These are phyloP conservation scores for Hypomyces rosellus DNA, from an alignment of 2,329 filamentous ascomycete genomes.

Conservation along the genomic window DNA sequence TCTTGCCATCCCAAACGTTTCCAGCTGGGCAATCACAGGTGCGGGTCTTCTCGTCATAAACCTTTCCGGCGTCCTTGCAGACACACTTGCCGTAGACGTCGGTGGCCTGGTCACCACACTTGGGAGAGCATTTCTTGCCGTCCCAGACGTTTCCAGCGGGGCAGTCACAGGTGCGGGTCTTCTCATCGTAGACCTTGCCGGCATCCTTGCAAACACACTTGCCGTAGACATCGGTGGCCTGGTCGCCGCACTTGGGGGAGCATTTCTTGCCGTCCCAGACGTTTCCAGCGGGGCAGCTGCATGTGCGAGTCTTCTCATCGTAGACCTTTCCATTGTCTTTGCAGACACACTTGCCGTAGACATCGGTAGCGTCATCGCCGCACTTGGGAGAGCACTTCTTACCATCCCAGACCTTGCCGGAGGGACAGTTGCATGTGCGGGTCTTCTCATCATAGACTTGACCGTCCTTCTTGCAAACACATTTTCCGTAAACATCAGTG, in stretches of 20 bases:
- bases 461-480: constrained; percentile 1
- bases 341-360: not conserved
- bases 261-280: not conserved
- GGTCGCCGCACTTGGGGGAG: constrained; percentile 2
- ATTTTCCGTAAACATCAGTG: not conserved
- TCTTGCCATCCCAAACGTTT: not conserved
- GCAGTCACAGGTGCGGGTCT: constrained; percentile 1
- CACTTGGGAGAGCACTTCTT: not conserved
- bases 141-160: not conserved
- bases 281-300: not conserved
- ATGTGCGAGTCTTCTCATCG: not conserved
- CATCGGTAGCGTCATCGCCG: not conserved
- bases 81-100: not conserved
- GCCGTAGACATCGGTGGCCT: not conserved
- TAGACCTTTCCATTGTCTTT: not conserved
- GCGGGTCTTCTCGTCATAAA: not conserved
- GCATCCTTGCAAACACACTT: constrained; percentile 3
- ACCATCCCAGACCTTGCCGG: constrained; percentile 1
- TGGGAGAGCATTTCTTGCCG: not conserved
- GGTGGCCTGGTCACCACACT: constrained; percentile 1
- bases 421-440: constrained; percentile 6
- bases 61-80: constrained; percentile 4
- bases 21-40: constrained; percentile 1
- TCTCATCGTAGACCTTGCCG: not conserved
- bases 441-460: constrained; percentile 1